Conservation (phyloP, 805 yeast genomes). For the Suhomyces prunicola region DNA sequence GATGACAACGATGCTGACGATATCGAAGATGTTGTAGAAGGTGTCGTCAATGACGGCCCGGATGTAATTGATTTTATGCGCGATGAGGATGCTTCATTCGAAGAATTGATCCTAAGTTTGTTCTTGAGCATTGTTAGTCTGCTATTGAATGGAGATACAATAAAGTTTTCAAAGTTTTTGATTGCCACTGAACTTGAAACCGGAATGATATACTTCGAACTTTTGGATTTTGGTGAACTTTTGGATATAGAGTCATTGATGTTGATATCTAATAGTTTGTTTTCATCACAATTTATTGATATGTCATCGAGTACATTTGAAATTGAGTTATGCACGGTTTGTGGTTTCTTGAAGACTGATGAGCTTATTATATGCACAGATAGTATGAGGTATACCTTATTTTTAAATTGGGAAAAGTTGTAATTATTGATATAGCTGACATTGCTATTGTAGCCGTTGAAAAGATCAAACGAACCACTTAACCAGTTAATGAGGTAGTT, state of each 20-base stretch:
- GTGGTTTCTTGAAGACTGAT: constrained; percentile 9
- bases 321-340: constrained; percentile 5
- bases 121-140: constrained; percentile 7
- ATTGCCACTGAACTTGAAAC: constrained; percentile 9
- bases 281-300: constrained; percentile 12
- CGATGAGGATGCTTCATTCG: neutral
- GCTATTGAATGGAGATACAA: constrained; percentile 10
- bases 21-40: neutral
- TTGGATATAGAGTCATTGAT: constrained; percentile 3
- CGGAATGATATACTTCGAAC: neutral
- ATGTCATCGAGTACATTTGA: constrained; percentile 8
- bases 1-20: neutral
- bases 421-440: constrained; percentile 10
- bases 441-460: constrained; percentile 7
- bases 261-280: constrained; percentile 10
- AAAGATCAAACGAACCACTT: constrained; percentile 7
- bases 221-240: neutral
- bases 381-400: constrained; percentile 10
- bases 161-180: constrained; percentile 14
- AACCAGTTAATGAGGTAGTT: constrained; percentile 13
- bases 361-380: constrained; percentile 13
- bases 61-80: neutral
- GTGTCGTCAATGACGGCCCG: neutral
- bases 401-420: constrained; percentile 7
- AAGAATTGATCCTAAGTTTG: constrained; percentile 5